Conservation (phyloP, 352 stramenopile species). For the Aphanomyces stellatus region DNA sequence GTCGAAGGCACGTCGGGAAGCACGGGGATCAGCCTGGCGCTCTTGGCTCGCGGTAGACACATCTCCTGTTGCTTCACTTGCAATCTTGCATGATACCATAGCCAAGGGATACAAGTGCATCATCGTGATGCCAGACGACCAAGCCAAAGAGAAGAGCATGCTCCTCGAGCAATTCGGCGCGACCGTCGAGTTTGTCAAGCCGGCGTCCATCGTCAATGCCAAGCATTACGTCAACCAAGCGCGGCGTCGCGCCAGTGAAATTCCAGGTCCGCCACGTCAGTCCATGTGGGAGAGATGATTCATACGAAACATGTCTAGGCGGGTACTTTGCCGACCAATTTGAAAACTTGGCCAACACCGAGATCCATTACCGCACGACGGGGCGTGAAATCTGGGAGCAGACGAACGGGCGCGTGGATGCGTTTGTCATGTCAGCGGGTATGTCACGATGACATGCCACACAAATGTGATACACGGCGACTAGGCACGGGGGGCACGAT, state of each 20-base stretch:
- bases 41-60: conserved; percentile 75
- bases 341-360: conserved; percentile 95
- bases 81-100: too few species aligned
- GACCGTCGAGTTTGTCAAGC: conserved; percentile 82
- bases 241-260: conserved; percentile 68
- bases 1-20: conserved; percentile 97
- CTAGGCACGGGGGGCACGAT: conserved; percentile 95
- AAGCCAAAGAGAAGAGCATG: conserved; percentile 88
- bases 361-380: conserved; percentile 91
- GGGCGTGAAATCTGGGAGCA: conserved; percentile 95
- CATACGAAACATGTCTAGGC: conserved; percentile 30
- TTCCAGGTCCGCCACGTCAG: conserved; percentile 39
- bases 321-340: conserved; percentile 98
- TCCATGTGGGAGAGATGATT: too few species aligned
- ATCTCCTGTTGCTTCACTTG: neutral
- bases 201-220: conserved; percentile 94
- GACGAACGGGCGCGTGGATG: conserved; percentile 86
- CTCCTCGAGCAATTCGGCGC: conserved; percentile 78
- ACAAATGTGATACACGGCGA: neutral
- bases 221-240: conserved; percentile 98
- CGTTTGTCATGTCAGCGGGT: conserved; percentile 97
- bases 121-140: conserved; percentile 98
- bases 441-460: neutral
- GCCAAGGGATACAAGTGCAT: conserved; percentile 91
- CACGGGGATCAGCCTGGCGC: conserved; percentile 95